These are phyloP conservation scores for Ceratobasidium papillatum DNA, from an alignment of 1,284 basidiomycete species.

Conservation along the genomic window DNA sequence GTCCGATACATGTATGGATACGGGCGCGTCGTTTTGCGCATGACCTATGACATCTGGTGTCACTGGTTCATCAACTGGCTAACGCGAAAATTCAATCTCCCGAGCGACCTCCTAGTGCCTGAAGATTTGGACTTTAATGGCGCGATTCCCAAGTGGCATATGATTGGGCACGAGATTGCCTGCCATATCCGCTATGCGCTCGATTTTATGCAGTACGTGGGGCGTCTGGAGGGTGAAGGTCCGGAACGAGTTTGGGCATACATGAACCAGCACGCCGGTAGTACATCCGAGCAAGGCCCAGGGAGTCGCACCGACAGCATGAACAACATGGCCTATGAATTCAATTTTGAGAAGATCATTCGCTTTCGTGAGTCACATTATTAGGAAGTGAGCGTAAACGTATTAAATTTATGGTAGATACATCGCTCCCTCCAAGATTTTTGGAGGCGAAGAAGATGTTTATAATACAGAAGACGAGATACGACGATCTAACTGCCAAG, in stretches of 20 bases:
- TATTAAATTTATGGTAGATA: neutral
- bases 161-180: neutral
- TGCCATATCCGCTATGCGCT: neutral
- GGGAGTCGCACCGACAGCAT: neutral
- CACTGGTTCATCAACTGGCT: neutral
- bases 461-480: neutral
- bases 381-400: no score
- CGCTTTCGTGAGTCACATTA: neutral
- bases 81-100: neutral
- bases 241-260: constrained; percentile 9
- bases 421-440: neutral
- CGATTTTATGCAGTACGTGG: neutral
- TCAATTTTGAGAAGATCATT: constrained; percentile 2
- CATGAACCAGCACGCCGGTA: constrained; percentile 3
- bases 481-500: neutral
- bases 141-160: constrained; percentile 14
- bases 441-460: neutral
- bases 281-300: constrained; percentile 9
- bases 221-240: constrained; percentile 10
- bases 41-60: constrained; percentile 8
- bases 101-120: no score
- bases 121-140: neutral
- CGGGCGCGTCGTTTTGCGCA: neutral
- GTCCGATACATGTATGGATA: no score
- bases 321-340: neutral